Evolutionary conservation across 495 filamentous ascomycete species (phyloP), one percentile per base, ranked within the genome.

Genomic region (Neurospora discreta): DNA sequence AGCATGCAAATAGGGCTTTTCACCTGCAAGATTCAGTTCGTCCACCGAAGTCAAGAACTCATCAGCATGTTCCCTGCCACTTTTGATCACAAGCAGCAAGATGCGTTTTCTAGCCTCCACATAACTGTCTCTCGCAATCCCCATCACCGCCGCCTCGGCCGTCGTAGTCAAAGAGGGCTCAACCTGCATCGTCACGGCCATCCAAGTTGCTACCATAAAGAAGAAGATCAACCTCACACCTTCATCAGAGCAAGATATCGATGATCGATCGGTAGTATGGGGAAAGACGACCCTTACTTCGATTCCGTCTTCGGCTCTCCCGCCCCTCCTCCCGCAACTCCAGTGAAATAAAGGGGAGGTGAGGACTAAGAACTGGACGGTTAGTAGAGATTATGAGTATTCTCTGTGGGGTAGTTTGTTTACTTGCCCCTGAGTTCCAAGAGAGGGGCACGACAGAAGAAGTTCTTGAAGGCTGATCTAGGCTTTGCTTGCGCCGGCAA

Each of bases 121-220:
- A 20, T 58, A 26, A 20, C 36, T 75, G 16, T 41, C 73, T 30
- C 70, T 77, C 23, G 65, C 20, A 1, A 20, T 73, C 20, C 69
- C 74, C 11, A 46, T 20, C 41, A 44, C 71, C 33, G 23, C 67
- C 9, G 75, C 75, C 15, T 73, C 46, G 5, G 76, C 76, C 16
- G 80, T 74, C 36, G 71, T 82, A 33, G 78, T 79, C 68, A 78
- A 80, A 18, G 75, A 77, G 1, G 81, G 78, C 23, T 79, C 81
- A 69, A 81, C 79, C 39, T 83, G 81, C 71, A 80, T 79, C 26
- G 79, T 81, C 23, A 82, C 80, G 11, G 79, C 81, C 23, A 36
- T 79, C 36, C 68, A 72, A 23, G 60, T 69, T 5, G 69, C 23
- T 13, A 68, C 42, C 11, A 23, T 33, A 39, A 8, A 18, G 70